Evolutionary conservation across 1,284 basidiomycete species (phyloP).

Genomic region (Pascua sp.): DNA sequence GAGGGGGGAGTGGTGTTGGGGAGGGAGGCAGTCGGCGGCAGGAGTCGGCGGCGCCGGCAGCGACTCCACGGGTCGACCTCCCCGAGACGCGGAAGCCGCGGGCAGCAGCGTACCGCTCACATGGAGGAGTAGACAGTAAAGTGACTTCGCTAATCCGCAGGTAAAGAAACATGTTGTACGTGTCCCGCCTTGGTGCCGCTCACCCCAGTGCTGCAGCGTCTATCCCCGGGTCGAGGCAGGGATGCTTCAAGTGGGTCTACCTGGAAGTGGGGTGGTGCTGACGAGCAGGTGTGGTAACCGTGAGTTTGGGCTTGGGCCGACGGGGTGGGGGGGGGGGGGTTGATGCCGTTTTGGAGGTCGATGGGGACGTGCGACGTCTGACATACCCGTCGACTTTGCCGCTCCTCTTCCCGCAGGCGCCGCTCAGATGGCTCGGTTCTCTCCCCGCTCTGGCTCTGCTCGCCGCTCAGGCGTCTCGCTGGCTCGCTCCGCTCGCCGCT

Average conservation of each 20-base stretch:
- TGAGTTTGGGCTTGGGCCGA: background rate
- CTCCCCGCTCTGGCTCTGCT: too few species aligned
- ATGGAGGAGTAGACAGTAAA: too few species aligned
- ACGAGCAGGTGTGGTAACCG: constrained; percentile 2
- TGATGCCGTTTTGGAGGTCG: too few species aligned
- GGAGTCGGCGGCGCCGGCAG: too few species aligned
- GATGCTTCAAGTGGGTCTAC: constrained; percentile 45
- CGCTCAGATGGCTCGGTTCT: too few species aligned
- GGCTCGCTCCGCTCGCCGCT: background rate
- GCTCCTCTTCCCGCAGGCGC: too few species aligned
- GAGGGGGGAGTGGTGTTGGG: too few species aligned
- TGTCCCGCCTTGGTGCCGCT: background rate
- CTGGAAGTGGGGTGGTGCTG: background rate
- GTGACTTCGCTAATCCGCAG: background rate
- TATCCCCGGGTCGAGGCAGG: constrained; percentile 45
- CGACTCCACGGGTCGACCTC: too few species aligned
- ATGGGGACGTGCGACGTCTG: background rate
- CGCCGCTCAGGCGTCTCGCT: background rate
- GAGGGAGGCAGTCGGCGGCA: too few species aligned
- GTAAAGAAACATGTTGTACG: constrained; percentile 5
- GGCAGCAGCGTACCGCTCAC: too few species aligned
- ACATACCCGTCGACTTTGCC: background rate
- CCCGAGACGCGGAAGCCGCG: too few species aligned
- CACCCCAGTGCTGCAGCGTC: constrained; percentile 31
- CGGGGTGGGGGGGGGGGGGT: background rate